phyloP scores from a whole-genome alignment of 305 asterid species.

The Euphrasia arctica region DNA sequence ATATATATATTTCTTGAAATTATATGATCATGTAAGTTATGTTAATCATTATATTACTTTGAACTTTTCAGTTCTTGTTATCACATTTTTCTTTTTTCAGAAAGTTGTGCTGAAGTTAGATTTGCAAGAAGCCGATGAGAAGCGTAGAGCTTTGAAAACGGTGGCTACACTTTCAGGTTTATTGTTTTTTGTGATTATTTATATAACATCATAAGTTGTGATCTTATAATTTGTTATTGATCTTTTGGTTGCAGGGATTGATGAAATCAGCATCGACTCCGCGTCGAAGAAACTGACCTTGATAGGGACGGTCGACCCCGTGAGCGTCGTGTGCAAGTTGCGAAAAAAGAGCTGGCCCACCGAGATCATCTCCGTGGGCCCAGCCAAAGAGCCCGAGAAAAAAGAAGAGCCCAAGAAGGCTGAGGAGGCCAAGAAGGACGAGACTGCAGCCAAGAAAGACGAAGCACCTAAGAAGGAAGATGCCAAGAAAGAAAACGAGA shows the following conservation, averaged over 20 bases:
- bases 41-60: no score
- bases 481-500: slow-evolving; percentile 28
- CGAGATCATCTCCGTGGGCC: slow-evolving; percentile 42
- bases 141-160: slow-evolving; percentile 59
- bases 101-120: slow-evolving; percentile 60
- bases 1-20: no score
- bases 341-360: slow-evolving; percentile 54
- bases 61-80: no score
- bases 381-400: slow-evolving; percentile 45
- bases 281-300: slow-evolving; percentile 56
- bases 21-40: not conserved
- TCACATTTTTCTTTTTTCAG: slow-evolving; percentile 27
- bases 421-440: slow-evolving; percentile 36
- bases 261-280: slow-evolving; percentile 63
- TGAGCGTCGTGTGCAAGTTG: slow-evolving; percentile 56
- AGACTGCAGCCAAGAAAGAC: not conserved
- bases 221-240: not conserved
- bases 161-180: slow-evolving; percentile 55
- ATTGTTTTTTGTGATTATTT: not conserved
- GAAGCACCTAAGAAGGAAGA: slow-evolving; percentile 28
- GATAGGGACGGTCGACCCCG: slow-evolving; percentile 74
- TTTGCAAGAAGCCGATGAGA: slow-evolving; percentile 51
- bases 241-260: slow-evolving; percentile 43
- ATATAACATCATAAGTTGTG: not conserved
- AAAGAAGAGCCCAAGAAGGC: slow-evolving; percentile 43